These are phyloP conservation scores for Lunasporangiospora selenospora DNA, from an alignment of 192 early-diverging fungal species.

Conservation along the genomic window DNA sequence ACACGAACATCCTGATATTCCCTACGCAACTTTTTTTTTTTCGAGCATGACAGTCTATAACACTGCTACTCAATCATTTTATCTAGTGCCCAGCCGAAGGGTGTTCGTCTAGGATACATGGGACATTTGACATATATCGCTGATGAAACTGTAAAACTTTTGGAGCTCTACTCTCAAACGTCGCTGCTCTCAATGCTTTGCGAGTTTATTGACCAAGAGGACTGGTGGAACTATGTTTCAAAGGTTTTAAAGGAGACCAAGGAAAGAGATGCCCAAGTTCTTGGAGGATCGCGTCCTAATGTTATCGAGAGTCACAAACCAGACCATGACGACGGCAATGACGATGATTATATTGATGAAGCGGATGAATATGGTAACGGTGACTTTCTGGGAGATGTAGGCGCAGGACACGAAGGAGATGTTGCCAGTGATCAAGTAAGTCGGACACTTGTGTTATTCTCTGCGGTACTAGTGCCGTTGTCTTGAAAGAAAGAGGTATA, in stretches of 20 bases:
- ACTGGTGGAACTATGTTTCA: conserved; percentile 62
- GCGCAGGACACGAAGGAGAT: conserved; percentile 61
- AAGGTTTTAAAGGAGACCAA: conserved; percentile 53
- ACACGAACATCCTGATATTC: neutral
- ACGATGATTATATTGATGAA: conserved; percentile 67
- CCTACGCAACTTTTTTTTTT: neutral
- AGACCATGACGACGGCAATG: conserved; percentile 49
- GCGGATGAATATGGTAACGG: conserved; percentile 59
- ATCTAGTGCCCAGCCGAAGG: conserved; percentile 80
- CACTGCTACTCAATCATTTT: too few species aligned
- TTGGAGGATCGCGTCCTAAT: conserved; percentile 60
- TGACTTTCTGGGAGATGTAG: conserved; percentile 56
- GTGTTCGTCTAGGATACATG: conserved; percentile 96
- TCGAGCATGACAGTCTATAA: too few species aligned
- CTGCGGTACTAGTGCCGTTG: conserved; percentile 9
- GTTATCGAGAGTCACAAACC: conserved; percentile 48
- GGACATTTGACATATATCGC: conserved; percentile 97
- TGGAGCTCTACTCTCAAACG: conserved; percentile 69
- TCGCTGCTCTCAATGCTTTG: conserved; percentile 31
- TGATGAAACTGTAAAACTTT: conserved; percentile 91
- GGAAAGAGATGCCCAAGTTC: conserved; percentile 50
- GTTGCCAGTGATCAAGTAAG: conserved; percentile 71
- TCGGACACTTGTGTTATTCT: conserved; percentile 13
- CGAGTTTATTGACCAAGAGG: conserved; percentile 55
- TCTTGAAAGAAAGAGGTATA: neutral